Conservation (phyloP, 768 basidiomycete genomes). For the Harrya chromipes region DNA sequence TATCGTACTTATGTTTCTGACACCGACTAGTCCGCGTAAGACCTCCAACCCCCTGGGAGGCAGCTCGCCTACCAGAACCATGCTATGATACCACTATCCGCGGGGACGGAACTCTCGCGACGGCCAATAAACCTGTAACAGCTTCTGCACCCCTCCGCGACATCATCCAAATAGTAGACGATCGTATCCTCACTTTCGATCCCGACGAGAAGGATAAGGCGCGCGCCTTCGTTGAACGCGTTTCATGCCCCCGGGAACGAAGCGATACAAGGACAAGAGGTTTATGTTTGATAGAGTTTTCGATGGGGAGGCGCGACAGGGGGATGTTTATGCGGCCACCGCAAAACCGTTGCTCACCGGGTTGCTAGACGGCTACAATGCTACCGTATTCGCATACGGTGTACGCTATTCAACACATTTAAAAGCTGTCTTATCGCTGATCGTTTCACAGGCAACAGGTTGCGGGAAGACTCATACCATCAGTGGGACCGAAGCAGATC, state of each 20-base stretch:
- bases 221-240: constrained; percentile 77
- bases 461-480: constrained; percentile 99
- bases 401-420: constrained; percentile 47
- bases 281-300: constrained; percentile 98
- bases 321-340: constrained; percentile 84
- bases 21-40: constrained; percentile 75
- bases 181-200: constrained; percentile 94
- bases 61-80: constrained; percentile 76
- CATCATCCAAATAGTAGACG: constrained; percentile 87
- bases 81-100: constrained; percentile 68
- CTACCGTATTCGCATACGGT: constrained; percentile 98
- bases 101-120: constrained; percentile 83
- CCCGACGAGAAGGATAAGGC: constrained; percentile 86
- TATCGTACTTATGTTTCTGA: constrained; percentile 6
- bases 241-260: constrained; percentile 81
- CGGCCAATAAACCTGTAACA: constrained; percentile 51
- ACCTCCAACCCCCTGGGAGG: constrained; percentile 83
- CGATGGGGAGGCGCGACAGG: constrained; percentile 73
- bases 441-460: constrained; percentile 82
- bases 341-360: constrained; percentile 82
- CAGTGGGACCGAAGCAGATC: constrained; percentile 83
- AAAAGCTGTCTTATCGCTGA: constrained; percentile 7
- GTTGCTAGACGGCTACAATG: constrained; percentile 91
- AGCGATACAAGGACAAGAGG: constrained; percentile 93
- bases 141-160: constrained; percentile 63